phyloP scores from a whole-genome alignment of 352 stramenopile genomes.

The Globisporangium recalcitrans region DNA sequence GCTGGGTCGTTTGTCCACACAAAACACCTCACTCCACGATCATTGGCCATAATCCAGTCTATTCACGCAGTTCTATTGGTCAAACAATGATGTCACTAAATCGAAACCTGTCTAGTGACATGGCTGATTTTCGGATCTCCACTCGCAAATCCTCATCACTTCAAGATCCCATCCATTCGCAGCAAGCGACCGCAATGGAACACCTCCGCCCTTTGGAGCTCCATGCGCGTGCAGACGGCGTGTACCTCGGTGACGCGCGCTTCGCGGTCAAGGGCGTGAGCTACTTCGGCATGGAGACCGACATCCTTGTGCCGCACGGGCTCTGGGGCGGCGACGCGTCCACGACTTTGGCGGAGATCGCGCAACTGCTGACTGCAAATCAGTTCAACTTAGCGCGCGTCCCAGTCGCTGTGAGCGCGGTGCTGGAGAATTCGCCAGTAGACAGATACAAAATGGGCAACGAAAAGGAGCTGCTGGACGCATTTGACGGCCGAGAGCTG shows the following conservation, averaged over 20 bases:
- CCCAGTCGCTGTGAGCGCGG: constrained; percentile 40
- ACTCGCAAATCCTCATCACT: too few relatives aligned
- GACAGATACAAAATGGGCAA: constrained; percentile 45
- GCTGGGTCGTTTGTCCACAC: too few relatives aligned
- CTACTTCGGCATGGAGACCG: constrained; percentile 61
- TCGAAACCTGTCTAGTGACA: not conserved
- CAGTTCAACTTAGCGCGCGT: constrained; percentile 52
- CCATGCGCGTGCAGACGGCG: constrained; percentile 22
- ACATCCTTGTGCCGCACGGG: constrained; percentile 53
- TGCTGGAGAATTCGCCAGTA: constrained; percentile 28
- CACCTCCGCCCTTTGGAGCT: too few relatives aligned
- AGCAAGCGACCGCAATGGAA: too few relatives aligned
- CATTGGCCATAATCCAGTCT: not conserved
- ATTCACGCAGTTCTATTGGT: too few relatives aligned
- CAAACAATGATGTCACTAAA: not conserved
- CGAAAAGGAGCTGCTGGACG: constrained; percentile 24
- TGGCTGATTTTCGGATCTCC: too few relatives aligned
- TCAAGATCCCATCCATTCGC: too few relatives aligned
- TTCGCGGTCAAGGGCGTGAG: constrained; percentile 56
- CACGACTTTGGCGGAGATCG: constrained; percentile 37
- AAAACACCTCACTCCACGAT: not conserved
- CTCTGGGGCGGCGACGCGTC: constrained; percentile 52
- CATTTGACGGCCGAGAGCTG: constrained; percentile 19
- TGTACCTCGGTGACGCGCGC: constrained; percentile 27
- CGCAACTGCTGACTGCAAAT: constrained; percentile 28